Percentiles rank a stretch among this genome's conserved stretches.
Conservation (phyloP, 2,329 filamentous ascomycete species). For the Rutstroemia sp. region DNA sequence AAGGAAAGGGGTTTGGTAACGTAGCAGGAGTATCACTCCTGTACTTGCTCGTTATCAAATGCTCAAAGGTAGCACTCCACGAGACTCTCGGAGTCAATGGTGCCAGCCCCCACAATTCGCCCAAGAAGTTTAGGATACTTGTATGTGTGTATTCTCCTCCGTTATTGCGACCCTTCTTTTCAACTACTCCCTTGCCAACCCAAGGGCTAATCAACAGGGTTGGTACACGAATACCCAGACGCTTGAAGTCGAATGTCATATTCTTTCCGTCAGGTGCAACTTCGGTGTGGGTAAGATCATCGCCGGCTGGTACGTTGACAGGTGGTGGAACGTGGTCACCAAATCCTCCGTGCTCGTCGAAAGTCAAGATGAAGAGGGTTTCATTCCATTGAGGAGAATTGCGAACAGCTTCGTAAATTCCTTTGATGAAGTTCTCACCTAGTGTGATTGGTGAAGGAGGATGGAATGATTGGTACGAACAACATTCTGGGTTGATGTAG, state of each 20-base stretch:
- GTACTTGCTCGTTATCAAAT: conserved; percentile 20
- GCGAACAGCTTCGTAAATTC: conserved; percentile 38
- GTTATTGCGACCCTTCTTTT: conserved; percentile 32
- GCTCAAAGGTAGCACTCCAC: conserved; percentile 22
- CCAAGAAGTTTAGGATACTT: conserved; percentile 35
- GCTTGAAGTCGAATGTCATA: conserved; percentile 34
- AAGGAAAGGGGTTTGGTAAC: conserved; percentile 19
- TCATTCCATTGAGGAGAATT: conserved; percentile 38
- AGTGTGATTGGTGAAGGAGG: conserved; percentile 37
- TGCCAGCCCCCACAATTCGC: conserved; percentile 34
- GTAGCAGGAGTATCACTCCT: conserved; percentile 20
- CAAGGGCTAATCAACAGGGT: conserved; percentile 37
- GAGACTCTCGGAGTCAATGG: conserved; percentile 19
- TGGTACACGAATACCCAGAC: conserved; percentile 37
- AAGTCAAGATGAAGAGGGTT: conserved; percentile 40
- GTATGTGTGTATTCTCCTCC: conserved; percentile 37
- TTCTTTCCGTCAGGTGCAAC: conserved; percentile 30
- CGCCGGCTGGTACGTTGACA: conserved; percentile 32
- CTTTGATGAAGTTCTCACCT: conserved; percentile 38
- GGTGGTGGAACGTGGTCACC: conserved; percentile 39
- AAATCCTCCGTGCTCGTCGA: conserved; percentile 41
- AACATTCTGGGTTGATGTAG: conserved; percentile 45
- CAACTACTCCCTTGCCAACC: conserved; percentile 35
- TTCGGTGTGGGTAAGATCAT: conserved; percentile 32
- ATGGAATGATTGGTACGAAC: conserved; percentile 41